Base-by-base conservation (phyloP, 805 yeast genomes). In the Lachancea lanzarotensis region DNA sequence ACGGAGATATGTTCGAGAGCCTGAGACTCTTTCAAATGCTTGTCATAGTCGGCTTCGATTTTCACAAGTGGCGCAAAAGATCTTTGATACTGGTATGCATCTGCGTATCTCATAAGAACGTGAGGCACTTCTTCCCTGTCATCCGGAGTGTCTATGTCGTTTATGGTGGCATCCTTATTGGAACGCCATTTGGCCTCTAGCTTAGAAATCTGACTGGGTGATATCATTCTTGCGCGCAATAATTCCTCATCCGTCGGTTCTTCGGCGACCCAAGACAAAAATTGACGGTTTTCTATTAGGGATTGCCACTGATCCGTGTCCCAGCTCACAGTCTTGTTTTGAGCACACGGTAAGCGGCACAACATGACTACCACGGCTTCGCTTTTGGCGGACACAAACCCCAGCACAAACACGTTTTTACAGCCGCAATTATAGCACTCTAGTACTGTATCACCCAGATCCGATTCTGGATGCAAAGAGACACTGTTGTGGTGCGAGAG, bases 361-460 rank as follows among this genome's bases (percentile, higher is more conserved):
- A 90, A 65, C 35, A 89, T 74, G 3, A 90, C 95, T 47, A 90
- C 90, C 32, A 88, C 89, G 3, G 89, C 81, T 52, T 87, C 95
- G 47, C 81, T 76, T 57, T 85, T 86, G 3, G 96, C 96, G 20
- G 89, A 75, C 13, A 90, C 93, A 63, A 82, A 88, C 0, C 97
- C 97, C 32, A 90, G 68, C 20, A 82, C 71, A 54, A 90, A 90
- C 2, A 81, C 84, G 55, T 90, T 90, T 48, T 72, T 78, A 58
- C 76, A 78, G 26, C 96, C 96, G 69, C 97, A 90, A 57, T 81
- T 82, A 66, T 89, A 90, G 67, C 97, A 90, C 62, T 90, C 97
- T 46, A 90, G 67, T 1, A 80, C 74, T 5, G 90, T 82, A 43
- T 84, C 95, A n/a, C 96, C 96, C 20, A 89, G 69, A 49, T 85